Evolutionary conservation across 2,329 filamentous ascomycete species (phyloP).

Genomic region (Phialophora expanda): DNA sequence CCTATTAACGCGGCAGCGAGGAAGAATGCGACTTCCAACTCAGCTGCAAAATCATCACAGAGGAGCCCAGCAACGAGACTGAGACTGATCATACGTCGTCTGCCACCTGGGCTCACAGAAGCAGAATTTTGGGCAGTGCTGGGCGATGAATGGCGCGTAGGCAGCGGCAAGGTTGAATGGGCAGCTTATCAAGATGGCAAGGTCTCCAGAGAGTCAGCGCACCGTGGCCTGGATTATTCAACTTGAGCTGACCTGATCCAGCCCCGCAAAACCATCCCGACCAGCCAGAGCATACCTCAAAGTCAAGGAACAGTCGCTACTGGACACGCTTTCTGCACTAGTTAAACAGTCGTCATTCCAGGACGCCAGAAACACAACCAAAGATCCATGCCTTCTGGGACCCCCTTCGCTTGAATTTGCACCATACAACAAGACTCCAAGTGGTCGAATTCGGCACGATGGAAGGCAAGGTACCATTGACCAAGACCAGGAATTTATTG

Average conservation of each 20-base stretch:
- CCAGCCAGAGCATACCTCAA: slow-evolving; percentile 84
- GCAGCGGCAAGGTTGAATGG: slow-evolving; percentile 86
- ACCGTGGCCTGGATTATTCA: slow-evolving; percentile 7
- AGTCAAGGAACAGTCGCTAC: slow-evolving; percentile 71
- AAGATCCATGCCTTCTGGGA: slow-evolving; percentile 73
- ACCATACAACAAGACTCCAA: slow-evolving; percentile 81
- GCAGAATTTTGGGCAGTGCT: slow-evolving; percentile 74
- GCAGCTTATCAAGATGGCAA: slow-evolving; percentile 74
- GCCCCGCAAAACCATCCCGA: slow-evolving; percentile 81
- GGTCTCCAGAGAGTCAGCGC: slow-evolving; percentile 77
- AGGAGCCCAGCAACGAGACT: slow-evolving; percentile 65
- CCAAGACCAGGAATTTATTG: slow-evolving; percentile 93
- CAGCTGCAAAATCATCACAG: slow-evolving; percentile 50
- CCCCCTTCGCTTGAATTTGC: slow-evolving; percentile 82
- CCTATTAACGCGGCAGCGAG: slow-evolving; percentile 56
- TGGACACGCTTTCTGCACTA: slow-evolving; percentile 69
- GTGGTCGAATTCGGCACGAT: slow-evolving; percentile 75
- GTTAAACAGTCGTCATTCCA: slow-evolving; percentile 75
- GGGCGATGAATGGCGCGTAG: slow-evolving; percentile 79
- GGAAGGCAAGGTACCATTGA: slow-evolving; percentile 92
- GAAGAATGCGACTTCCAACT: slow-evolving; percentile 50
- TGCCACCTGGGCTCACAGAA: slow-evolving; percentile 84
- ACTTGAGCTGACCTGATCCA: slow-evolving; percentile 47
- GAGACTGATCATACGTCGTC: slow-evolving; percentile 81
- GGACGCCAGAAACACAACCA: slow-evolving; percentile 78